Evolutionary conservation across 257 asterid species (phyloP).

Genomic region (Capsicum rhomboideum): DNA sequence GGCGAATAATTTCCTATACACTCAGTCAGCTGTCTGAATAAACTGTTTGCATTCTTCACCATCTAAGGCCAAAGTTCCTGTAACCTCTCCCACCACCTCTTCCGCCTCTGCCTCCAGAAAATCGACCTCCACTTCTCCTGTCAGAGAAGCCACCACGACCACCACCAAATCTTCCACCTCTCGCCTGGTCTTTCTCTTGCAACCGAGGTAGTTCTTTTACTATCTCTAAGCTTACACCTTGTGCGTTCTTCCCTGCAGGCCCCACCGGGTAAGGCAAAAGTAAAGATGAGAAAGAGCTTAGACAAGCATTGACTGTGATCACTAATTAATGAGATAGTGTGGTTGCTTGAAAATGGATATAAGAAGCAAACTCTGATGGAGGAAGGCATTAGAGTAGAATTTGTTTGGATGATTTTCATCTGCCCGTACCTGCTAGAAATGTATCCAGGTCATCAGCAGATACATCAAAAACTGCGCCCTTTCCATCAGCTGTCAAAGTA

Average conservation of each 20-base stretch:
- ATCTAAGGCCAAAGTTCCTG: slow-evolving; percentile 27
- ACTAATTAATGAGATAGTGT: neutral
- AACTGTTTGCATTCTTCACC: slow-evolving; percentile 26
- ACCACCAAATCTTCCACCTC: slow-evolving; percentile 42
- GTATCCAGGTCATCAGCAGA: slow-evolving; percentile 50
- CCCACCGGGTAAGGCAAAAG: neutral
- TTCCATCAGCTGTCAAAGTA: slow-evolving; percentile 81
- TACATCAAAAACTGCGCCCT: slow-evolving; percentile 89
- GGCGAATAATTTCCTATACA: neutral
- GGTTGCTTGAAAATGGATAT: neutral
- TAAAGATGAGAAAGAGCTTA: neutral
- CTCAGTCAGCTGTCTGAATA: neutral
- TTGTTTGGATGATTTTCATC: neutral
- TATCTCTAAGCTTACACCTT: slow-evolving; percentile 56
- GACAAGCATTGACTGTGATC: neutral
- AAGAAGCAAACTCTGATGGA: neutral
- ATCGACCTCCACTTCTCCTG: slow-evolving; percentile 23
- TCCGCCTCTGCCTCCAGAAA: slow-evolving; percentile 23
- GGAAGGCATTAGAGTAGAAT: neutral
- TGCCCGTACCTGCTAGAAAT: slow-evolving; percentile 51
- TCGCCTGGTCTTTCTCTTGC: slow-evolving; percentile 57
- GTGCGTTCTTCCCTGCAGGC: slow-evolving; percentile 51
- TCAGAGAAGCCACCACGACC: slow-evolving; percentile 27
- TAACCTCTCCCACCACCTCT: slow-evolving; percentile 31
- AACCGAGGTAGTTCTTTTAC: slow-evolving; percentile 55